Conservation (phyloP, 164 flowering plant genomes). For the Berberis vulgaris region DNA sequence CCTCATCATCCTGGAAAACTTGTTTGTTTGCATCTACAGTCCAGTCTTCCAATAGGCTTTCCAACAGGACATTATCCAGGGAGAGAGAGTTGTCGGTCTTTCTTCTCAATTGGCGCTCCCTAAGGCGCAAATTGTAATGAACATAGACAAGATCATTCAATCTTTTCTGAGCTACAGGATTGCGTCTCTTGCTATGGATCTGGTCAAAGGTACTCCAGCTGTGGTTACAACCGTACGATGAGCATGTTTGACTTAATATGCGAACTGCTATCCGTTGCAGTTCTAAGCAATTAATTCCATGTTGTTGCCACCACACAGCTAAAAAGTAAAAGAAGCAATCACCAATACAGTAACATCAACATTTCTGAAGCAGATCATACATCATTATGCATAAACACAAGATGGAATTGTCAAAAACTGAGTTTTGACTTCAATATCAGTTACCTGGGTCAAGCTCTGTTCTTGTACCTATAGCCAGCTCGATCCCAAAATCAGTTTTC, state of each 20-base stretch:
- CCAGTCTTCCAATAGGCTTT: slow-evolving; percentile 59
- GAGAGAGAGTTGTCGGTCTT: slow-evolving; percentile 25
- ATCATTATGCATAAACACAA: slow-evolving; percentile 7
- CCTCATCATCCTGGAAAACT: slow-evolving; percentile 59
- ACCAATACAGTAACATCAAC: slow-evolving; percentile 3
- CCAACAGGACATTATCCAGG: slow-evolving; percentile 38
- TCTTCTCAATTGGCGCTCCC: slow-evolving; percentile 46
- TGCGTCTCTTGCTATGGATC: slow-evolving; percentile 34
- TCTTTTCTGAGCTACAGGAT: slow-evolving; percentile 43
- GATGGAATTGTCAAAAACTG: neutral
- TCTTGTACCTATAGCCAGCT: no score
- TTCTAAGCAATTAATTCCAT: slow-evolving; percentile 73
- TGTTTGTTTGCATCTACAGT: slow-evolving; percentile 49
- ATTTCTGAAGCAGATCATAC: neutral
- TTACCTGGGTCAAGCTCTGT: no score
- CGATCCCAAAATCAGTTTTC: no score
- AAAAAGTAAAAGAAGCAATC: slow-evolving; percentile 6
- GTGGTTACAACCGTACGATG: slow-evolving; percentile 72
- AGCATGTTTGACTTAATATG: slow-evolving; percentile 77
- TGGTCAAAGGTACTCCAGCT: slow-evolving; percentile 67
- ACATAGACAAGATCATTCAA: slow-evolving; percentile 56
- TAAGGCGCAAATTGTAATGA: slow-evolving; percentile 69
- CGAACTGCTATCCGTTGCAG: slow-evolving; percentile 71
- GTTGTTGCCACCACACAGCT: slow-evolving; percentile 99
- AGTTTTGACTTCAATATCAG: no score